Base-by-base conservation (phyloP, 1,139 yeast species). In the Diutina rugosa region DNA sequence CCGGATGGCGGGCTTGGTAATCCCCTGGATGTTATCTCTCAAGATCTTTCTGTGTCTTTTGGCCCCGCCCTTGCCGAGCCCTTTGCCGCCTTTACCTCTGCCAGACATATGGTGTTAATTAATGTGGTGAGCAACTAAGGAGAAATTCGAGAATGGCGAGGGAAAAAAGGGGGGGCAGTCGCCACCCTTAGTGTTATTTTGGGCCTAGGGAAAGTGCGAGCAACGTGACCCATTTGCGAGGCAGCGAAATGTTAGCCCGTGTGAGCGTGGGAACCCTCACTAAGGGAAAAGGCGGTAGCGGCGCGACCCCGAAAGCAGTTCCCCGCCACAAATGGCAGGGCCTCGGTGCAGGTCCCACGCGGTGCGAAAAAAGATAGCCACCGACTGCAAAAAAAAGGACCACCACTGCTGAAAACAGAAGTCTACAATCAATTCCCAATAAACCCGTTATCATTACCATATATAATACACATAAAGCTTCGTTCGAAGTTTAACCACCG, bases 31-130 rank as follows among this genome's bases (percentile, higher is more conserved):
- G 90, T 93, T 93, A 77, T 93, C 99, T 84, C 98, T 90, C 69
- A 91, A 84, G 79, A 93, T 90, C 89, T 91, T 91, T 86, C 98
- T 89, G 90, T 93, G 99, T 80, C 98, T 91, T 86, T 93, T 93
- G 70, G 99, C 98, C 81, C 98, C 98, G 80, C 93, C 98, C 80
- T 93, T 91, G 73, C 98, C 98, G 71, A 90, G 83, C 79, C 97
- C 97, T 87, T 90, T 90, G 76, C 97, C 97, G 73, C 97, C 97
- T 90, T 90, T 90, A 73, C 97, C 97, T 86, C 97, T 91, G 76
- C 98, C 97, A 73, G 97, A 89, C 98, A 91, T 91, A 72, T 21
- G 26, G 26, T 21, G 64, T 84, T 68, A 58, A 54, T 59, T 62
- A 3, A 21, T 21, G 49, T 46, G 26, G 30, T 46, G 28, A 46